Conservation (phyloP, 495 filamentous ascomycete genomes). For the Polyplosphaeria fusca region DNA sequence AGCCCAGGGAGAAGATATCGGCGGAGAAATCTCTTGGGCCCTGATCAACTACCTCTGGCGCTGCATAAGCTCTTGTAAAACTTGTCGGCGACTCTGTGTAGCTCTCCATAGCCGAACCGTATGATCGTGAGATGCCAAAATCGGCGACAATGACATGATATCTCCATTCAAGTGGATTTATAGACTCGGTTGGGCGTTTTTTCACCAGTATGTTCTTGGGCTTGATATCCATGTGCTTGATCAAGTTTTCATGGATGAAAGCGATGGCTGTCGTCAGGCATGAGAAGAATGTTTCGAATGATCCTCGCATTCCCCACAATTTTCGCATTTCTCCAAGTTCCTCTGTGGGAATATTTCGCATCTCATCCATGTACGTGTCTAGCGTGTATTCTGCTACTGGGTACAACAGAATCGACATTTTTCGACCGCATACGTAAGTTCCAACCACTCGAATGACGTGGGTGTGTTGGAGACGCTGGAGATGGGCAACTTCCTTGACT, state of each 20-base stretch:
- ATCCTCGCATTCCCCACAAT: not conserved
- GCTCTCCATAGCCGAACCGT: constrained; percentile 19
- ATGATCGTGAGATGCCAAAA: constrained; percentile 17
- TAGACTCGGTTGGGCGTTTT: not conserved
- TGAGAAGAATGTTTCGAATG: constrained; percentile 12
- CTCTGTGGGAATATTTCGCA: not conserved
- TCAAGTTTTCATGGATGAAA: constrained; percentile 14
- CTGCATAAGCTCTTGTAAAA: constrained; percentile 21
- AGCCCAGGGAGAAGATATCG: constrained; percentile 29
- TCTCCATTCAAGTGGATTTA: not conserved
- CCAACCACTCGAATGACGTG: constrained; percentile 32
- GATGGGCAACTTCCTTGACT: constrained; percentile 26
- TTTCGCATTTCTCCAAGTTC: not conserved
- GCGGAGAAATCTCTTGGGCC: constrained; percentile 12
- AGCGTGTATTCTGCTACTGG: constrained; percentile 28
- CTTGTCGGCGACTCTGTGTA: constrained; percentile 23
- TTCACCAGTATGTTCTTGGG: constrained; percentile 28
- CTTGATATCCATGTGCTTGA: constrained; percentile 35
- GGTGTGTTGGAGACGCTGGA: constrained; percentile 18
- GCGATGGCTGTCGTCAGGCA: constrained; percentile 17
- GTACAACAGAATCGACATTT: constrained; percentile 29
- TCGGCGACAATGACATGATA: constrained; percentile 14
- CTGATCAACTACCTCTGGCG: constrained; percentile 23
- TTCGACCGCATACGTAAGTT: constrained; percentile 15
- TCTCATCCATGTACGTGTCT: constrained; percentile 12